Base-by-base conservation (phyloP, 208 protist species). In the Leishmania aethiopica region DNA sequence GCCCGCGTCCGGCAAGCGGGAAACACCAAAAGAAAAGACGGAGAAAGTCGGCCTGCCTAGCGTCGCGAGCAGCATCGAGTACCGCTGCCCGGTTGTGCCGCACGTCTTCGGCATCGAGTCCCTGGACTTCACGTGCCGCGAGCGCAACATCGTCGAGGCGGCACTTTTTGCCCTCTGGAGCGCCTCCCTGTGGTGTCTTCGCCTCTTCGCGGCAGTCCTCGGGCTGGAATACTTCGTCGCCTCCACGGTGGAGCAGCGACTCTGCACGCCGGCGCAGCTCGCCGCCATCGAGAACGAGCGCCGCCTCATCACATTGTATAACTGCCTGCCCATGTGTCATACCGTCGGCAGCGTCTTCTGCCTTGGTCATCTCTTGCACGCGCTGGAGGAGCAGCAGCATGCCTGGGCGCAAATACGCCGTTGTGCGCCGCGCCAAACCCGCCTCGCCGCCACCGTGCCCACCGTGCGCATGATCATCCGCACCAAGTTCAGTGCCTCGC, bases 281-380 rank as follows among this genome's bases (percentile, higher is more conserved):
- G 78, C 73, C 5, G 83, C 78, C 11, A 49, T 78, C 1, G 78
- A 85, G 78, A 84, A 71, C 42, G 67, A 86, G 47, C 77, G 83
- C 32, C 76, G 81, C 55, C 37, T 89, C 49, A 86, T 97, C 57
- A 86, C 86, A 0, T 76, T 96, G 25, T 98, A 98, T 86, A 92
- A 91, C 55, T 82, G 87, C 28, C 86, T 98, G 19, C 95, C 93
- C 32, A 94, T 98, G 80, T 97, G 97, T 83, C 93, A 97, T 86
- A 91, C 90, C 37, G 88, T 94, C 35, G 92, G 90, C 53, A 88
- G 82, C 75, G 86, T 95, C 8, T 95, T 92, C 78, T 94, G 91
- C 35, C 83, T 92, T 17, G 89, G 88, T 2, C 89, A 94, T 67
- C 84, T 94, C n/a, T 66, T 94, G 35, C 84, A 86, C 40, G 86